phyloP scores from a whole-genome alignment of 2,329 filamentous ascomycete species.

The Coniochaeta hoffmannii region DNA sequence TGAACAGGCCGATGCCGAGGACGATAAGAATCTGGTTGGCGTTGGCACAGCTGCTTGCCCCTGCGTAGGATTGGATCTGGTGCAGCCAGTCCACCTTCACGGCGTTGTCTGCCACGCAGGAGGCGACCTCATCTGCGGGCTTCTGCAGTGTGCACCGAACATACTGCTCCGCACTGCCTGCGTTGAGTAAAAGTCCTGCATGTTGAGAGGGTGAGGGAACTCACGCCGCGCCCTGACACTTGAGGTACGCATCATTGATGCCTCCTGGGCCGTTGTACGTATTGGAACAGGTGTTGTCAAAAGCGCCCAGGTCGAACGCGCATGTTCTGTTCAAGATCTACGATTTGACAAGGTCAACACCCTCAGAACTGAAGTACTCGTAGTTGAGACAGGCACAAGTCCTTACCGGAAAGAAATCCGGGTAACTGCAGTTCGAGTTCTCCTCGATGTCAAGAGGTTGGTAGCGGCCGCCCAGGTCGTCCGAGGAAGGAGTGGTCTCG shows the following conservation, averaged over 20 bases:
- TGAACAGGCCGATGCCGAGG: neutral
- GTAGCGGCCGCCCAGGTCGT: neutral
- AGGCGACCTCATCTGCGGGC: neutral
- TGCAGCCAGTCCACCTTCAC: neutral
- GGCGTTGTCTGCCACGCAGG: neutral
- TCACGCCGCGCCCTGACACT: neutral
- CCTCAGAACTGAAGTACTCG: neutral
- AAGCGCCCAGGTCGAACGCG: neutral
- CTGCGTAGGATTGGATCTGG: neutral
- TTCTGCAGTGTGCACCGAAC: neutral
- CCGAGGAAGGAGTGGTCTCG: neutral
- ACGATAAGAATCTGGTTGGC: neutral
- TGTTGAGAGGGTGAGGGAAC: neutral
- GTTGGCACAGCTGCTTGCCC: neutral
- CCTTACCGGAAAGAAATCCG: neutral
- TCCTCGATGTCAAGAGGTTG: neutral
- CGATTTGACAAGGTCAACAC: neutral
- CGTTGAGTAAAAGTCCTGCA: neutral
- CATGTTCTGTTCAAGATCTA: neutral
- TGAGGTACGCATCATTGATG: neutral
- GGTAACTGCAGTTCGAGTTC: neutral
- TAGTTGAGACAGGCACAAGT: neutral
- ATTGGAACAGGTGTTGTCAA: neutral
- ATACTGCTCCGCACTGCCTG: neutral
- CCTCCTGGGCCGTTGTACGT: neutral